A percentile compares a stretch with the other conserved stretches of the same genome.
Evolutionary conservation across 2,329 filamentous ascomycete species (phyloP).

Genomic region (Lojkania enalia): DNA sequence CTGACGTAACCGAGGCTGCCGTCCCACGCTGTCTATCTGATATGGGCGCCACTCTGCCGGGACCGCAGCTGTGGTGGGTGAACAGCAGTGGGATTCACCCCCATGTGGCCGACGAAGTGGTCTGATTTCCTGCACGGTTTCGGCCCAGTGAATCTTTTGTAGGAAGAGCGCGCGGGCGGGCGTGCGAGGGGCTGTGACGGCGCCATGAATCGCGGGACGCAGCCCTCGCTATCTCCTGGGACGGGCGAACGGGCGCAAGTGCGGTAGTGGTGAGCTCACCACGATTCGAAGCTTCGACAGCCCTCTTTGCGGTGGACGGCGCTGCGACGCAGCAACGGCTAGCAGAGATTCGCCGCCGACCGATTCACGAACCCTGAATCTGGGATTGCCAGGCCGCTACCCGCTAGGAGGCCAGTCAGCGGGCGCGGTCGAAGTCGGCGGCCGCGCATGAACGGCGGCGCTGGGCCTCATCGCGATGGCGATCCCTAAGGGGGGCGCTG

Average conservation of each 20-base stretch:
- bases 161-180: background rate
- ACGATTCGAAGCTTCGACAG: no score
- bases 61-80: background rate
- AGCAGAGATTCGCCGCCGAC: conserved; percentile 18
- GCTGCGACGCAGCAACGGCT: conserved; percentile 8
- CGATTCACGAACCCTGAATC: conserved; percentile 15
- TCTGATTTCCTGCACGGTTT: conserved; percentile 14
- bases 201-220: background rate
- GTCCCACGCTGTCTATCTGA: conserved; percentile 1
- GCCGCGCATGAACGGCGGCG: background rate
- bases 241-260: background rate
- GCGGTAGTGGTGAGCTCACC: no score
- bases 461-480: background rate
- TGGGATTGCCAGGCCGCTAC: no score
- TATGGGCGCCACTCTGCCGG: conserved; percentile 12
- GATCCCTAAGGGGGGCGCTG: background rate
- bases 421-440: background rate
- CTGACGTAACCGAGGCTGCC: conserved; percentile 12
- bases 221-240: background rate
- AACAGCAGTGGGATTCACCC: conserved; percentile 6
- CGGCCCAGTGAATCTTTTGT: background rate
- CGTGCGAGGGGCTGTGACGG: background rate
- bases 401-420: background rate
- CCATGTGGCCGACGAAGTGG: conserved; percentile 19
- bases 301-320: no score